Evolutionary conservation across 441 rosid genomes (phyloP).

Genomic region (Populus hybrid): DNA sequence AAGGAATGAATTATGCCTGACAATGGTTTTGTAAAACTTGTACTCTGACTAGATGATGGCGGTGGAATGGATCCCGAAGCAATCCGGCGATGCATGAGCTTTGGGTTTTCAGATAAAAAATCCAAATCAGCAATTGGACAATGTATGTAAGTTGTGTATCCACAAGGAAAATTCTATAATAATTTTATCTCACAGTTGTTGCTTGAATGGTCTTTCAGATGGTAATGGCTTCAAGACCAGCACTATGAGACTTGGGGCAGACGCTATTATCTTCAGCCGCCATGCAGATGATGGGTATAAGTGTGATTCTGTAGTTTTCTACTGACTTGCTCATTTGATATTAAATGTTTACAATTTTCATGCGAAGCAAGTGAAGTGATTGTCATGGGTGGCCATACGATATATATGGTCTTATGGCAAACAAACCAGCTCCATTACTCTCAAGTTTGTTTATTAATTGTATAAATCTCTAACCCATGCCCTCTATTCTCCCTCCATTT

Average conservation of each 20-base stretch:
- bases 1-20: conserved; percentile 15
- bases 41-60: conserved; percentile 65
- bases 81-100: conserved; percentile 85
- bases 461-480: too few relatives aligned
- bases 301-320: conserved; percentile 9
- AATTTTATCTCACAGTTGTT: conserved; percentile 20
- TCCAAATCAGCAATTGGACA: conserved; percentile 73
- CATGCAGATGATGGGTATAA: conserved; percentile 57
- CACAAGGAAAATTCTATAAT: conserved; percentile 15
- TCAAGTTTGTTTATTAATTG: too few relatives aligned
- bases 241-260: conserved; percentile 98
- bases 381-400: background rate
- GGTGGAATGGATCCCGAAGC: conserved; percentile 95
- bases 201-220: conserved; percentile 51
- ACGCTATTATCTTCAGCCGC: conserved; percentile 90
- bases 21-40: conserved; percentile 14
- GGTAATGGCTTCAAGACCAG: conserved; percentile 99
- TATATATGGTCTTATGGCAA: background rate
- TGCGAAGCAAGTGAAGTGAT: background rate
- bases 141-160: conserved; percentile 44
- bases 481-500: background rate
- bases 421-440: background rate
- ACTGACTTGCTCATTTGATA: conserved; percentile 8
- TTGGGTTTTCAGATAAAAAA: conserved; percentile 92
- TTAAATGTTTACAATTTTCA: background rate